Evolutionary conservation across 2,329 filamentous ascomycete genomes (phyloP).

Genomic region (Penicillium fuscoglaucum): DNA sequence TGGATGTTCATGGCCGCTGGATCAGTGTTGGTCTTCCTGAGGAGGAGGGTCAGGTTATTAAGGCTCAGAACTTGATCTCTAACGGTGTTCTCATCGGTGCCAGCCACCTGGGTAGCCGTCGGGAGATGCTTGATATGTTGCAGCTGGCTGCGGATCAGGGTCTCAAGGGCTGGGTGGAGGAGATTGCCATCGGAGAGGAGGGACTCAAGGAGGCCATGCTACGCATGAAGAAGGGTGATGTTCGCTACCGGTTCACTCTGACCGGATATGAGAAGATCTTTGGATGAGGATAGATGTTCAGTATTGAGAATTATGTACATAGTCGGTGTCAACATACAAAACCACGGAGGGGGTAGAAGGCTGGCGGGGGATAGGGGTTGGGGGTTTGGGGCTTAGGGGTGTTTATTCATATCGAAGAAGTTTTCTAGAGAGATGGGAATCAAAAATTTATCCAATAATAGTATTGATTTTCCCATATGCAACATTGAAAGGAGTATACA

Average conservation of each 20-base stretch:
- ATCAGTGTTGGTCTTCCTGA: slow-evolving; percentile 79
- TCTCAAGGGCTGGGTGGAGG: slow-evolving; percentile 67
- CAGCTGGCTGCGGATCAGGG: slow-evolving; percentile 69
- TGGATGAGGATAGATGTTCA: slow-evolving; percentile 12
- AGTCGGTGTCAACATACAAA: background rate
- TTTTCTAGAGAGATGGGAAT: background rate
- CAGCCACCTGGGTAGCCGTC: slow-evolving; percentile 69
- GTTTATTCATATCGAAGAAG: background rate
- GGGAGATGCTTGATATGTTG: slow-evolving; percentile 71
- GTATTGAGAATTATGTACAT: background rate
- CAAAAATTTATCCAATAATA: background rate
- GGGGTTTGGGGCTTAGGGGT: too few species aligned
- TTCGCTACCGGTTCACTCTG: slow-evolving; percentile 71
- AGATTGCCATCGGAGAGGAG: slow-evolving; percentile 70
- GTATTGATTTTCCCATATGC: background rate
- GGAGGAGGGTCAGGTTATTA: slow-evolving; percentile 68
- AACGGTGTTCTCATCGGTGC: slow-evolving; percentile 73
- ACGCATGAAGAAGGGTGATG: slow-evolving; percentile 68
- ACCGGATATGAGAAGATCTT: slow-evolving; percentile 48
- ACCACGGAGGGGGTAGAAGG: background rate
- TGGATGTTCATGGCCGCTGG: slow-evolving; percentile 80
- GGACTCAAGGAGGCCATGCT: slow-evolving; percentile 70
- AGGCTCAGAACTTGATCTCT: slow-evolving; percentile 70
- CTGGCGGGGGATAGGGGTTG: background rate
- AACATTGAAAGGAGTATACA: background rate